Evolutionary conservation across 371 early-diverging fungal species (phyloP).

Genomic region (Mucor racemosus): DNA sequence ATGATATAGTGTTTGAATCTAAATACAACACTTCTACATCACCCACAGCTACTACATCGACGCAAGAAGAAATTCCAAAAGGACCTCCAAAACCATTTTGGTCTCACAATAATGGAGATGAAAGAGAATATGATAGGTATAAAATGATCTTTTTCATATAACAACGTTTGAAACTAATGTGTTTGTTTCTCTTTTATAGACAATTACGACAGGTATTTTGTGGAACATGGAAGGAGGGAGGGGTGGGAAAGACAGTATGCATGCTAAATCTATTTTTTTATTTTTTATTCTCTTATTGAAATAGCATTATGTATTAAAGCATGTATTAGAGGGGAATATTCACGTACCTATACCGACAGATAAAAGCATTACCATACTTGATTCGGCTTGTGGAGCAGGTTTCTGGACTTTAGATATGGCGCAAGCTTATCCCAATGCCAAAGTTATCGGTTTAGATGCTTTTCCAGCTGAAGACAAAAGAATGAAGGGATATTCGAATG

Average conservation of each 20-base stretch:
- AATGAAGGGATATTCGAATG: conserved; percentile 6
- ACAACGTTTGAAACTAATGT: not conserved
- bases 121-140: conserved; percentile 34
- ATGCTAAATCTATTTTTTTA: conserved; percentile 2
- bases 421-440: conserved; percentile 30
- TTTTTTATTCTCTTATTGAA: too few species aligned
- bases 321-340: conserved; percentile 29
- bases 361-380: conserved; percentile 16
- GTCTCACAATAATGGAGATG: conserved; percentile 25
- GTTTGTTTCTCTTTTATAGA: conserved; percentile 6
- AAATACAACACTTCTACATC: conserved; percentile 6
- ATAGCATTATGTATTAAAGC: conserved; percentile 37
- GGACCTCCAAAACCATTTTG: conserved; percentile 16
- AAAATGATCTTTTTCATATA: not conserved
- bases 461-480: conserved; percentile 16
- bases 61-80: not conserved
- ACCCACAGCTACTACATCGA: not conserved
- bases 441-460: conserved; percentile 30
- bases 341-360: conserved; percentile 23
- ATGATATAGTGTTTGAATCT: conserved; percentile 22
- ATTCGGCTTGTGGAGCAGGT: conserved; percentile 33
- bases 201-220: conserved; percentile 32
- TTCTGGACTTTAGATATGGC: conserved; percentile 40
- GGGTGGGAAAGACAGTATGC: not conserved
- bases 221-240: not conserved